These are phyloP conservation scores for Aspergillus alliaceus DNA, from an alignment of 2,329 filamentous ascomycete species.

Conservation along the genomic window DNA sequence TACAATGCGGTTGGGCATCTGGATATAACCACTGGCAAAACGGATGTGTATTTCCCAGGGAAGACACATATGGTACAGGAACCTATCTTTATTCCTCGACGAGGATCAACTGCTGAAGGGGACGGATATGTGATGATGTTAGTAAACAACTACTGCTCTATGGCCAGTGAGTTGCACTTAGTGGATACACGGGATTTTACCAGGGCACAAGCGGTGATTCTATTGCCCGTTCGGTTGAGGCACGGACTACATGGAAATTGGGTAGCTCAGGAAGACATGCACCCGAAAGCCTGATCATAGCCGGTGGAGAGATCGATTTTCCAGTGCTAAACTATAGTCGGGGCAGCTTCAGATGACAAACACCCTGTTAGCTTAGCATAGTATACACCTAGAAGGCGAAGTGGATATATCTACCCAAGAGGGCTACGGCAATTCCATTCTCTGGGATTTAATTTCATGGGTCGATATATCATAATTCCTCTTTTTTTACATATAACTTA, in stretches of 20 bases:
- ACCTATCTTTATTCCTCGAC: conserved; percentile 23
- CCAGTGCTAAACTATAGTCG: no score
- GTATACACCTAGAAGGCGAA: no score
- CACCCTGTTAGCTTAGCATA: no score
- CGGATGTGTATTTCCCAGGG: conserved; percentile 48
- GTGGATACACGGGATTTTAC: conserved; percentile 16
- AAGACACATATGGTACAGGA: conserved; percentile 36
- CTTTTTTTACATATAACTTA: no score
- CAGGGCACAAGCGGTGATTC: conserved; percentile 9
- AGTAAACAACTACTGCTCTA: conserved; percentile 23
- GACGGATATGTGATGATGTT: conserved; percentile 24
- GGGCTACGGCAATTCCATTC: no score
- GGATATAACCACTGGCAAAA: conserved; percentile 34
- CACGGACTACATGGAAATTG: conserved; percentile 24
- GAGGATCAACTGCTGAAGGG: conserved; percentile 10
- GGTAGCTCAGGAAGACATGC: no score
- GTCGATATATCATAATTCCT: no score
- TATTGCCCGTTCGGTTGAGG: conserved; percentile 18
- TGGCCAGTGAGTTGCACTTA: conserved; percentile 24
- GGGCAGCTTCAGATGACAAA: no score
- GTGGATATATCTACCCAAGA: no score
- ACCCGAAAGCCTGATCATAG: no score
- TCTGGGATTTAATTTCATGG: no score
- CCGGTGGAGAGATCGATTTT: no score
- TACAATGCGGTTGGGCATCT: conserved; percentile 53